A percentile compares a stretch with the other conserved stretches of the same genome.
These are phyloP conservation scores for Coniella lustricola DNA, from an alignment of 2,329 filamentous ascomycete genomes.

Conservation along the genomic window DNA sequence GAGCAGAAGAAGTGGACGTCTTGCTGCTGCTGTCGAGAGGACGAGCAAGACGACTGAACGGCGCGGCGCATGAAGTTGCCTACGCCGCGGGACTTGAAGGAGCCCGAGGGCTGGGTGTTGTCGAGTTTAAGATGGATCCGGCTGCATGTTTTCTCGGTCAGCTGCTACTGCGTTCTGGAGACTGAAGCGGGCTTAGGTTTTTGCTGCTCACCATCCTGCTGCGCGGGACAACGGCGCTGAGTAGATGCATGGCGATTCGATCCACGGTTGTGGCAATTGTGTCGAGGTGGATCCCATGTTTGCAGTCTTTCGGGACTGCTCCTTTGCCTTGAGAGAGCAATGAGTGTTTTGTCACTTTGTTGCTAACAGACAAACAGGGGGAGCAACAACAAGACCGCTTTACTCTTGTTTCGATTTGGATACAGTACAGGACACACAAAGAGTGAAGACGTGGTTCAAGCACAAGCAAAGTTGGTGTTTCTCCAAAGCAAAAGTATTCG, in stretches of 20 bases:
- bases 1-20: conserved; percentile 63
- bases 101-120: conserved; percentile 72
- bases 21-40: conserved; percentile 21
- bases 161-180: neutral
- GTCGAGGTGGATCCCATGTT: conserved; percentile 25
- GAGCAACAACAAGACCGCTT: too few relatives aligned
- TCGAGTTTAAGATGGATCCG: conserved; percentile 79
- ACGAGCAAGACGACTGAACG: conserved; percentile 26
- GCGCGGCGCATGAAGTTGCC: conserved; percentile 60
- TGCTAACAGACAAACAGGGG: too few relatives aligned
- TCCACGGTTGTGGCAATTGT: conserved; percentile 45
- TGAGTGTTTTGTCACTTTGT: too few relatives aligned
- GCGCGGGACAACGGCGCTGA: conserved; percentile 56
- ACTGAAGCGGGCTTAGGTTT: too few relatives aligned
- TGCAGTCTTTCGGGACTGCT: neutral
- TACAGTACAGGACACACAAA: too few relatives aligned
- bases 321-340: neutral
- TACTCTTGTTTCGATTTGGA: too few relatives aligned
- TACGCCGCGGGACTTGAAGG: conserved; percentile 76
- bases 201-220: conserved; percentile 54
- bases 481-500: too few relatives aligned
- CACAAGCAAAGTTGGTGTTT: too few relatives aligned
- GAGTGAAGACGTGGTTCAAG: too few relatives aligned
- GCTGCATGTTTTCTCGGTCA: conserved; percentile 29
- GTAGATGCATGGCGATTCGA: conserved; percentile 60